Base-by-base conservation (phyloP, 768 basidiomycete species). In the Trametes cubensis region DNA sequence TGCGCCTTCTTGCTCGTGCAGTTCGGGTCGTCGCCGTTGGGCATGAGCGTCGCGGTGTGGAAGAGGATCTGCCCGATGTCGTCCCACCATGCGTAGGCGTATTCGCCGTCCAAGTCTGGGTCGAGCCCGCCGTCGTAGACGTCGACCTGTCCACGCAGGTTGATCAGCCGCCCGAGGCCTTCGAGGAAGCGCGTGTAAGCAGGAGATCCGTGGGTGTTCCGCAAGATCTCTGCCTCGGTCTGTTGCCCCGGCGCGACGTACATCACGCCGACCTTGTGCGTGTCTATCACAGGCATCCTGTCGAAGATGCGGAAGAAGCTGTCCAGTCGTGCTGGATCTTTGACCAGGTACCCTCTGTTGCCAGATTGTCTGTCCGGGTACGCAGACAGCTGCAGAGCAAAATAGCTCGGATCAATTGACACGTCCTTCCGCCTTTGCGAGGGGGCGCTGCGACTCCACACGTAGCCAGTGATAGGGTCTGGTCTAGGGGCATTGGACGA, bases 41-140 rank as follows among this genome's bases (percentile, higher is more conserved):
- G 97, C 96, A 98, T 98, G 80, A 99, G 88, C 2, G 97, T 98
- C 10, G 96, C 92, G 3, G 94, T 90, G 74, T 98, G 97, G 73
- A 92, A 99, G 56, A 98, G 82, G 63, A 97, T 86, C 72, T 98
- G 95, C 4, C 90, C 87, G 52, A 98, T 95, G 70, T 98, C 95
- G 73, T 98, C 95, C 93, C 95, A 97, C 95, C 96, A 99, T 0
- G 95, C 94, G 71, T 98, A 98, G 0, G 96, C 93, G 71, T 95
- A 97, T 74, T 95, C 91, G 15, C 97, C 97, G 70, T 99, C 95
- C 69, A 90, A 85, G 63, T 94, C 92, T 8, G 93, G 86, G 70
- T 94, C 89, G 25, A 98, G 81, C 4, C 94, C 93, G 8, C 95
- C 97, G 2, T 91, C 90, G 73, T 95, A 97, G 18, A 98, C 87